These are phyloP conservation scores for Solanum medicagineum DNA, from an alignment of 257 asterid species.

Conservation along the genomic window DNA sequence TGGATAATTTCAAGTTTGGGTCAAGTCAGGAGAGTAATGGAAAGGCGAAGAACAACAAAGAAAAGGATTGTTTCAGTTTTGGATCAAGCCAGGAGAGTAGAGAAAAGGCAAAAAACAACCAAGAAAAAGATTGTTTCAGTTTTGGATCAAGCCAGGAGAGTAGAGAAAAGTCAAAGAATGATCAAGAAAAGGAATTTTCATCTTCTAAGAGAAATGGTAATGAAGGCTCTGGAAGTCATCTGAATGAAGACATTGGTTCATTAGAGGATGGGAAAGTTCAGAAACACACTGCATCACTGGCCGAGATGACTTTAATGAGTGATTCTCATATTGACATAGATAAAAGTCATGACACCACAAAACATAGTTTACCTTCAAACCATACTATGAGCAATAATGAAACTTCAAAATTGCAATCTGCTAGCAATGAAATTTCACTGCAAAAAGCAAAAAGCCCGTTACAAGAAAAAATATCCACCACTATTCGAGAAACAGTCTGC, in stretches of 20 bases:
- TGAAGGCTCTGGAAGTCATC: constrained; percentile 9
- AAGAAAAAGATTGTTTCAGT: constrained; percentile 22
- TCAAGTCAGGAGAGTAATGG: constrained; percentile 29
- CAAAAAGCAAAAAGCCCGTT: constrained; percentile 5
- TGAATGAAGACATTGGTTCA: constrained; percentile 18
- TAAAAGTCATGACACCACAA: constrained; percentile 18
- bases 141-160: neutral
- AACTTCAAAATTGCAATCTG: constrained; percentile 15
- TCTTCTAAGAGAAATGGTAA: constrained; percentile 8
- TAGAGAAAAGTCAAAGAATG: neutral
- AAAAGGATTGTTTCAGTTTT: constrained; percentile 9
- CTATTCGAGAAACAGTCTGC: constrained; percentile 18
- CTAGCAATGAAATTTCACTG: constrained; percentile 20
- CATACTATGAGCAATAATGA: constrained; percentile 15
- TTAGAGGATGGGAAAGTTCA: constrained; percentile 12
- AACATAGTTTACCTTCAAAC: constrained; percentile 20
- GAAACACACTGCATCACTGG: constrained; percentile 22
- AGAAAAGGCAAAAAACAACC: constrained; percentile 5
- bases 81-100: neutral
- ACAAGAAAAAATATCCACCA: constrained; percentile 17
- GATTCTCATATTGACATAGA: constrained; percentile 22
- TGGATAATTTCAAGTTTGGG: constrained; percentile 48
- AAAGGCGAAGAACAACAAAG: constrained; percentile 15
- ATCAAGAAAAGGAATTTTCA: constrained; percentile 29
- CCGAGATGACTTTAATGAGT: constrained; percentile 12